phyloP scores from a whole-genome alignment of 2,329 filamentous ascomycete species.

The Clarireedia sp. region DNA sequence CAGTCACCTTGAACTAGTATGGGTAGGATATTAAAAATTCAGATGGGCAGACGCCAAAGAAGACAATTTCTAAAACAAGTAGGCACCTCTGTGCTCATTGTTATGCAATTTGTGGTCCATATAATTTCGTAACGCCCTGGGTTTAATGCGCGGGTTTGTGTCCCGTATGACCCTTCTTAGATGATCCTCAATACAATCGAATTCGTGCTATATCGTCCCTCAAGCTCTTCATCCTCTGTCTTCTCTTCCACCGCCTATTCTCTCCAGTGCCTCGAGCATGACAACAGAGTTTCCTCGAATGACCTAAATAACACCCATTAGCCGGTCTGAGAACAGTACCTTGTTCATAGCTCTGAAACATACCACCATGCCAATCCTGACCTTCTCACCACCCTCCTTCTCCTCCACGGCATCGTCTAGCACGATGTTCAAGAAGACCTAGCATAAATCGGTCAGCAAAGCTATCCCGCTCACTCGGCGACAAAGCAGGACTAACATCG shows the following conservation, averaged over 20 bases:
- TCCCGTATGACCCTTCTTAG: background rate
- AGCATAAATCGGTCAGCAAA: background rate
- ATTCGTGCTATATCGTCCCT: background rate
- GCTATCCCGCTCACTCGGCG: background rate
- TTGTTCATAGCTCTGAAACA: constrained; percentile 34
- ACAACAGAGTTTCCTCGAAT: constrained; percentile 98
- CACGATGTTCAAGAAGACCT: constrained; percentile 98
- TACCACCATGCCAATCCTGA: constrained; percentile 86
- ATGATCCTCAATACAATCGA: background rate
- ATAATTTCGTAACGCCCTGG: constrained; percentile 6
- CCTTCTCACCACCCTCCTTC: constrained; percentile 85
- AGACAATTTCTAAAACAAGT: background rate
- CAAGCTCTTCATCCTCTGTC: constrained; percentile 31
- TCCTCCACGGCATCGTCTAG: constrained; percentile 95
- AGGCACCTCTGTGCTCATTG: background rate
- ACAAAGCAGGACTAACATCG: constrained; percentile 55
- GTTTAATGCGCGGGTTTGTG: constrained; percentile 6
- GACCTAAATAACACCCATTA: constrained; percentile 45
- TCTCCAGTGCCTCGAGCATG: constrained; percentile 80
- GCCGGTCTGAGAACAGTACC: background rate
- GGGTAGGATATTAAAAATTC: too few relatives aligned
- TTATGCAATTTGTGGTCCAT: constrained; percentile 10
- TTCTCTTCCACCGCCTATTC: constrained; percentile 51
- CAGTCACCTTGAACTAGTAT: background rate
- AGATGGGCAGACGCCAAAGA: too few relatives aligned